Conservation (phyloP, 1,284 basidiomycete species). For the Ustilago cynodontis region DNA sequence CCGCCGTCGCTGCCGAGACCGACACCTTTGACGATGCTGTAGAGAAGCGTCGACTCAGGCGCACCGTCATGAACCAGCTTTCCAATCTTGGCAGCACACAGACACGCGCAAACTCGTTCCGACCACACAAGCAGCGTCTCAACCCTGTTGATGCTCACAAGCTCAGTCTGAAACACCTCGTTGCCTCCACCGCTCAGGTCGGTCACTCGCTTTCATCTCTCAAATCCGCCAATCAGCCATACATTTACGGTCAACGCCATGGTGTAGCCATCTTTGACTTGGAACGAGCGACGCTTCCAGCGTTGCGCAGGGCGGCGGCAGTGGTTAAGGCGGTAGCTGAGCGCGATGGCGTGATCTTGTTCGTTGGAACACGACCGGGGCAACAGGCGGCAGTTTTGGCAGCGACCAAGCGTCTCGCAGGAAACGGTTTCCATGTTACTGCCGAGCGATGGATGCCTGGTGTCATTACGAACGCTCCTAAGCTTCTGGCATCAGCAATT, state of each 20-base stretch:
- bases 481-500: constrained; percentile 71
- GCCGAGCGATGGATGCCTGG: constrained; percentile 93
- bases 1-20: constrained; percentile 11
- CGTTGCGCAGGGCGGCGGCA: constrained; percentile 88
- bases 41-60: constrained; percentile 47
- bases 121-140: constrained; percentile 80
- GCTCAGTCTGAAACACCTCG: constrained; percentile 85
- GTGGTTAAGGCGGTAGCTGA: constrained; percentile 85
- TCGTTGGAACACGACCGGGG: constrained; percentile 87
- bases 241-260: constrained; percentile 90
- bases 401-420: constrained; percentile 82
- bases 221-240: constrained; percentile 89
- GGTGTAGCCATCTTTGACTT: constrained; percentile 94
- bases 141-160: constrained; percentile 77
- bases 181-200: constrained; percentile 93
- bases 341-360: constrained; percentile 86
- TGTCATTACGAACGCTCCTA: constrained; percentile 88
- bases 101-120: constrained; percentile 78
- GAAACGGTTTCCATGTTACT: constrained; percentile 77
- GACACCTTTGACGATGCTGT: constrained; percentile 27
- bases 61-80: constrained; percentile 75
- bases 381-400: constrained; percentile 81
- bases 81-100: constrained; percentile 82
- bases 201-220: constrained; percentile 87
- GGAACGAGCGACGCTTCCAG: constrained; percentile 86